Percentiles rank a stretch among this genome's conserved stretches.
Evolutionary conservation across 2,329 filamentous ascomycete species (phyloP).

Genomic region (Paracoccidioides brasiliensis): DNA sequence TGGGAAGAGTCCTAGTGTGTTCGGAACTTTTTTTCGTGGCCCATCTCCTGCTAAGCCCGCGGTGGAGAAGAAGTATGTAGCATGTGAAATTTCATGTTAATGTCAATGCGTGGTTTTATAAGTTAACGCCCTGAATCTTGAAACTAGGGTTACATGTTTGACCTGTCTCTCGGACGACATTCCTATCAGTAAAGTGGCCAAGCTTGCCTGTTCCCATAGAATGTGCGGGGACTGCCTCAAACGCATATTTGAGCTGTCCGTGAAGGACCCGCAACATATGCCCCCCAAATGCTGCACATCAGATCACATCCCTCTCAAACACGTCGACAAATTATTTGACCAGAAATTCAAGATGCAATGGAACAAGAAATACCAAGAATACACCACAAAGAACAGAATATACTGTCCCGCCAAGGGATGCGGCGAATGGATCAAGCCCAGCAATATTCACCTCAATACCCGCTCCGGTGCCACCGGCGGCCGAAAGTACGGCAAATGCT

Average conservation of each 20-base stretch:
- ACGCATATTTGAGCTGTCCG: slow-evolving; percentile 59
- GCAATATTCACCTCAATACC: slow-evolving; percentile 46
- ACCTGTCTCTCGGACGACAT: slow-evolving; percentile 57
- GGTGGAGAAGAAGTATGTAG: slow-evolving; percentile 9
- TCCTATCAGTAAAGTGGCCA: slow-evolving; percentile 49
- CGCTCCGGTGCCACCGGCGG: slow-evolving; percentile 34
- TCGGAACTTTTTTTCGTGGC: slow-evolving; percentile 6
- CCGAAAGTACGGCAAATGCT: slow-evolving; percentile 56
- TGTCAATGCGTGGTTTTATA: not conserved
- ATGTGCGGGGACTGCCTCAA: slow-evolving; percentile 71
- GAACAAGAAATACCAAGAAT: slow-evolving; percentile 71
- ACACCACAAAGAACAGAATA: slow-evolving; percentile 57
- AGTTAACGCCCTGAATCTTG: slow-evolving; percentile 1
- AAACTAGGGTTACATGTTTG: slow-evolving; percentile 53
- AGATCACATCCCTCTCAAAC: slow-evolving; percentile 59
- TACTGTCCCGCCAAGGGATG: slow-evolving; percentile 65
- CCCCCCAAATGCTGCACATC: slow-evolving; percentile 68
- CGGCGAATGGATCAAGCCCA: slow-evolving; percentile 67
- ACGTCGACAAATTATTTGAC: slow-evolving; percentile 65
- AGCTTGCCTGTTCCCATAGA: slow-evolving; percentile 63
- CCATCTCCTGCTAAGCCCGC: slow-evolving; percentile 1
- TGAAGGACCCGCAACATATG: slow-evolving; percentile 69
- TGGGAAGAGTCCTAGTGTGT: slow-evolving; percentile 4
- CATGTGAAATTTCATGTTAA: no score
- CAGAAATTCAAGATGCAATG: slow-evolving; percentile 61